phyloP scores from a whole-genome alignment of 2,329 filamentous ascomycete genomes.

The Hymenoscyphus fraxineus region DNA sequence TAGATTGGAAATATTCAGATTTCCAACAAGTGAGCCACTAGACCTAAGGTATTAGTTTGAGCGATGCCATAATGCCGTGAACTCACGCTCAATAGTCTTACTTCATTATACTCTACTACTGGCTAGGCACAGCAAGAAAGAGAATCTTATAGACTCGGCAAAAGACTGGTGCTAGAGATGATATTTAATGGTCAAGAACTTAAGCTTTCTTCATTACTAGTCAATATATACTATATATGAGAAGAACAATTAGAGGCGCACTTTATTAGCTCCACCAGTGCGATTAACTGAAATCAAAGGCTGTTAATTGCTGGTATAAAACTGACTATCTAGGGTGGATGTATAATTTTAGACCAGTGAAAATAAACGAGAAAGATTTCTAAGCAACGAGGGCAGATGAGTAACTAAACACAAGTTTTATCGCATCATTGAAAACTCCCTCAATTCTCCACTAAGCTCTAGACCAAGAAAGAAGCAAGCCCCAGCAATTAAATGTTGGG shows the following conservation, averaged over 20 bases:
- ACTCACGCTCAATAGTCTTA: too few relatives aligned
- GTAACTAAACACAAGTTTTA: not conserved
- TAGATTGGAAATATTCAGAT: too few relatives aligned
- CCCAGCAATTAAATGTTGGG: not conserved
- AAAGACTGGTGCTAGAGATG: not conserved
- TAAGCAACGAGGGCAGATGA: not conserved
- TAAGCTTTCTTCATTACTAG: not conserved
- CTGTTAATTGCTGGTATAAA: not conserved
- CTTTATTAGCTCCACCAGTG: not conserved
- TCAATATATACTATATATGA: not conserved
- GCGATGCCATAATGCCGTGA: too few relatives aligned
- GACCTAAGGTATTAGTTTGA: too few relatives aligned
- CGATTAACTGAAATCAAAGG: not conserved
- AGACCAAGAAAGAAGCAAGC: not conserved
- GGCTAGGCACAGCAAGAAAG: not conserved
- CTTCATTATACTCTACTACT: not conserved
- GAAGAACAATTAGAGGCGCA: not conserved
- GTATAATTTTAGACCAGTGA: not conserved
- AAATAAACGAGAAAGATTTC: not conserved
- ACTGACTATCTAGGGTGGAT: not conserved
- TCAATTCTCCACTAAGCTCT: not conserved
- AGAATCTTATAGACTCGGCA: not conserved
- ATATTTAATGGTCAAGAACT: not conserved
- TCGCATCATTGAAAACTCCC: not conserved
- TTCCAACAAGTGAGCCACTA: too few relatives aligned